Conservation (phyloP, 2,329 filamentous ascomycete genomes). For the Aureobasidium sp. region DNA sequence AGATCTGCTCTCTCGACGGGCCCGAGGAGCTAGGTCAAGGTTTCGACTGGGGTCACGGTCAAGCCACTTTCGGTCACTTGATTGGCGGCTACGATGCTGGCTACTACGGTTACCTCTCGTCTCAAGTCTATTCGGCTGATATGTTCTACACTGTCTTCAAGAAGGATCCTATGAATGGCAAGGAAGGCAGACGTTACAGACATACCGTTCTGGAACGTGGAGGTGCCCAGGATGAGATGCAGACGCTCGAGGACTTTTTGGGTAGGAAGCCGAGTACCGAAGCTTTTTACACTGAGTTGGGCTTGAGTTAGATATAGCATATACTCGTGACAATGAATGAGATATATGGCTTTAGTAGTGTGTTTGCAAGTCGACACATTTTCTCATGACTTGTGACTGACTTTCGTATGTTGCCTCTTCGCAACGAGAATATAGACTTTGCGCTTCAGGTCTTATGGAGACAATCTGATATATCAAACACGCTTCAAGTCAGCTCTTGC, state of each 20-base stretch:
- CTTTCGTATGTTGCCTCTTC: no score
- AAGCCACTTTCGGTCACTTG: conserved; percentile 74
- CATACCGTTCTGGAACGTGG: conserved; percentile 72
- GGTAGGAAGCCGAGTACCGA: conserved; percentile 69
- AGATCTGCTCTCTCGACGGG: conserved; percentile 68
- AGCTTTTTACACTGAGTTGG: conserved; percentile 77
- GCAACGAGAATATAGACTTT: no score
- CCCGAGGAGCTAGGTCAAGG: conserved; percentile 57
- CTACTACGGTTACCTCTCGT: conserved; percentile 64
- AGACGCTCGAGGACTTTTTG: conserved; percentile 69
- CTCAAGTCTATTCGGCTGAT: conserved; percentile 73
- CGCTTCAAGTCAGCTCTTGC: background rate
- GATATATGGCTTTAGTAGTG: background rate
- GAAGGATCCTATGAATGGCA: conserved; percentile 67
- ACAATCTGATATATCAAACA: no score
- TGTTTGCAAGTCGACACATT: no score
- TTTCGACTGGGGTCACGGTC: conserved; percentile 62
- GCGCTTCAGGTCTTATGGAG: no score
- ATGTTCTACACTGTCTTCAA: conserved; percentile 82
- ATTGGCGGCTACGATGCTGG: conserved; percentile 81
- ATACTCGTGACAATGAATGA: background rate
- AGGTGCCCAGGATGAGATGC: conserved; percentile 74
- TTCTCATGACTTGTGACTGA: no score
- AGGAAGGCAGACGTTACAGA: conserved; percentile 67
- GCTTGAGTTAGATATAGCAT: conserved; percentile 18